Evolutionary conservation across 108 stramenopile species (phyloP), one percentile per base, ranked within the genome.

Genomic region (Cyclostephanos invisitatus): DNA sequence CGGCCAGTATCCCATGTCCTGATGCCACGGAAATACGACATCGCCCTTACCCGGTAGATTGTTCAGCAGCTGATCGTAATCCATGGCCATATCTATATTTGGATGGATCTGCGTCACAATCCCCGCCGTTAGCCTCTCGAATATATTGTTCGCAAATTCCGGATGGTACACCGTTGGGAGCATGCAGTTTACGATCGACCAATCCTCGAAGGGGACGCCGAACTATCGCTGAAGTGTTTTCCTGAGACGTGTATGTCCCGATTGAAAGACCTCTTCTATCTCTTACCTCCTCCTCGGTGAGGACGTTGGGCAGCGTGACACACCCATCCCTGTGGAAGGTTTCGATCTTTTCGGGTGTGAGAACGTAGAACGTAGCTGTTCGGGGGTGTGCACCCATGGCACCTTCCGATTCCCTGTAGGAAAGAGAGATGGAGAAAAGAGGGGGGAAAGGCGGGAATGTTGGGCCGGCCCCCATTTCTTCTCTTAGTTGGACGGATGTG

Each of bases 141-240:
- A 86, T 18, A 86, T 63, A 57, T 89, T 89, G 68, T 67, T 42
- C 36, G 51, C 44, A 7, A 86, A 67, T 17, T 74, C 59, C 10
- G 88, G 88, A 58, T 83, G 59, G 68, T 89, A 89, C 8, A 24
- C 49, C 18, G 81, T 79, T 2, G 88, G 88, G 17, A 89, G 60
- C 85, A 89, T 86, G 32, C 77, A 80, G 61, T 89, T 89, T 25
- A 89, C 83, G 35, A 89, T 67, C 21, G 68, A 70, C 74, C 78
- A 89, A 8, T 85, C 70, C 22, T 80, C 78, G 29, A 83, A 81
- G 20, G 88, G 82, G 12, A 77, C 67, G 42, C 78, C 88, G 59
- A 89, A 89, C 32, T 89, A 71, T 86, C 88, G 61, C 85, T 83
- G 66, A 89, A 89, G 62, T 89, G 84, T 67, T 83, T 86, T 17